Evolutionary conservation across 805 yeast species (phyloP).

Genomic region (Wickerhamiella siamensis): DNA sequence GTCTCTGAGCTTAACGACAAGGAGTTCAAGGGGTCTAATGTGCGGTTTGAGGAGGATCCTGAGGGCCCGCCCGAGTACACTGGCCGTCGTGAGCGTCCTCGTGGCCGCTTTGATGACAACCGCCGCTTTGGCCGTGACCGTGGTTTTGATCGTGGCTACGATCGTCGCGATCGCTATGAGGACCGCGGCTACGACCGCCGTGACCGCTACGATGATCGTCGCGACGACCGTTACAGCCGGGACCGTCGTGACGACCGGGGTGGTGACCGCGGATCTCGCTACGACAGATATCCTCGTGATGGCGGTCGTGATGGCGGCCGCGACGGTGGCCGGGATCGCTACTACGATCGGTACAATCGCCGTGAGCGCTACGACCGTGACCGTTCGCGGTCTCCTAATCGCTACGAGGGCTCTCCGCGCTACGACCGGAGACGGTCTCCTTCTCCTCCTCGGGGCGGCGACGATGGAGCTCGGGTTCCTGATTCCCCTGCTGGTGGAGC

Average conservation of each 20-base stretch:
- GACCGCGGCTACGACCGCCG: conserved; percentile 6
- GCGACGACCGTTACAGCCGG: neutral
- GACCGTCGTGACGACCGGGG: conserved; percentile 11
- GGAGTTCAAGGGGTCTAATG: conserved; percentile 53
- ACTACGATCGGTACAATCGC: conserved; percentile 14
- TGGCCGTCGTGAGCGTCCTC: conserved; percentile 23
- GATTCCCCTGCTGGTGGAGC: conserved; percentile 2
- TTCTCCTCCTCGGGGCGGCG: conserved; percentile 13
- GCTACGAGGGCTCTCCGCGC: conserved; percentile 6
- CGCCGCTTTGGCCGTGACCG: conserved; percentile 34
- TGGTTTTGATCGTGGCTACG: conserved; percentile 18
- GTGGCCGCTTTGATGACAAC: conserved; percentile 21
- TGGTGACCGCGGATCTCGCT: conserved; percentile 10
- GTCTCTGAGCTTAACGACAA: conserved; percentile 61
- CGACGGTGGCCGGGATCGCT: conserved; percentile 3
- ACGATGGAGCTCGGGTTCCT: neutral
- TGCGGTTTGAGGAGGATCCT: conserved; percentile 61
- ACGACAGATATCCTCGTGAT: conserved; percentile 14
- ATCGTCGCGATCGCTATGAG: conserved; percentile 12
- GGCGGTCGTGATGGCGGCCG: conserved; percentile 18
- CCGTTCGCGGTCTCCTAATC: conserved; percentile 1
- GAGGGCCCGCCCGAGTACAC: conserved; percentile 29
- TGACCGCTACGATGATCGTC: conserved; percentile 1
- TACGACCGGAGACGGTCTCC: conserved; percentile 16
- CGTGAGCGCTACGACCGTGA: conserved; percentile 8